Base-by-base conservation (phyloP, 1,139 yeast species). In the Magnusiomyces paraingens region DNA sequence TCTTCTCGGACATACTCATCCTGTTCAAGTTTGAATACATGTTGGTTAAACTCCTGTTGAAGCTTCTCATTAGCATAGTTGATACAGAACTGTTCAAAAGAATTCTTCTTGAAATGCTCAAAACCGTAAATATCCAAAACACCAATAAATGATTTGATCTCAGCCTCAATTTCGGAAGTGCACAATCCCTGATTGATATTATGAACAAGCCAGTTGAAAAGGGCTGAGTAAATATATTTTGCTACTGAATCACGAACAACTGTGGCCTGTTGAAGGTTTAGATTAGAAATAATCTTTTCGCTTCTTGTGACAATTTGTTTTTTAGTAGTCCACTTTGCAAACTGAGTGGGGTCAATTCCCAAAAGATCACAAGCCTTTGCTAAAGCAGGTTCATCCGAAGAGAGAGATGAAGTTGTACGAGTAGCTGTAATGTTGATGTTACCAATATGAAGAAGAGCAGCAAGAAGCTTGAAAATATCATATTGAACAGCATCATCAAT, bases 191-290 rank as follows among this genome's bases (percentile, higher is more conserved):
- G 68, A 68, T 93, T 93, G 62, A 91, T 88, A 59, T 83, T 83
- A 52, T 78, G 83, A 36, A 93, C 98, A 59, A 93, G 79, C 99
- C 99, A 93, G 68, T 93, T 98, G 66, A 93, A 93, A 60, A 94
- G 74, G 6, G 96, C 87, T 3, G 97, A 83, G 71, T 94, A 93
- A 50, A 94, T 85, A 70, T 84, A 93, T 70, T 93, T 94, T 50
- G 99, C 88, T 58, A 94, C 94, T 10, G 99, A 94, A 72, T 93
- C 99, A 65, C 96, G 83, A 6, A 96, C 95, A 43, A 91, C 97
- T 39, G 82, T 64, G 4, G 98, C 96, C 69, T 93, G 96, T 63
- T 83, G 82, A 66, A 83, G 86, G 65, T 80, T 87, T 67, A 93
- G 77, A 66, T 86, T 90, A 49, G 95, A 84, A 52, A 86, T 82